Evolutionary conservation across 2,329 filamentous ascomycete species (phyloP), one percentile per base, ranked within the genome.

Genomic region (Domatiomyces globalis): DNA sequence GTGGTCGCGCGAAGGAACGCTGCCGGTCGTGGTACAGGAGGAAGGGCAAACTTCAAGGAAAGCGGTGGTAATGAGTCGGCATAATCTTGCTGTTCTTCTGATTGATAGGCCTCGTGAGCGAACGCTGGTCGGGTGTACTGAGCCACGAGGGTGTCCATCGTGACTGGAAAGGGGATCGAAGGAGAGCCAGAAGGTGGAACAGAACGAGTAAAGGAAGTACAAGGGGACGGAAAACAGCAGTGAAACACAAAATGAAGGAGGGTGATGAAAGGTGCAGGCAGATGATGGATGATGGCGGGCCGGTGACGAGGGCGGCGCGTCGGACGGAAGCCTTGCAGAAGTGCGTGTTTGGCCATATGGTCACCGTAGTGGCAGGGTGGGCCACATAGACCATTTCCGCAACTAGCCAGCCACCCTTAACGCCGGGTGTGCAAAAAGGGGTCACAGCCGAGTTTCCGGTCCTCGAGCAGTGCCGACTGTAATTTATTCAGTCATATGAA

Each of bases 1-100:
- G 92, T 96, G 70, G 87, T 87, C 62, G 92, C 87, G 67, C 92
- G 89, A 65, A 98, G 87, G 85, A 92, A 98, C 64, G 87, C 81
- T 58, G 88, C 85, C 61, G 87, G 85, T 86, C 95, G 66, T 48
- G 55, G 48, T 69, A 96, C 80, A 49, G 92, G 90, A 52, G 92
- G 92, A 71, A 98, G 84, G 63, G 87, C 86, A 72, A 98, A 98
- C 72, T 89, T 94, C 67, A 95, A 80, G 50, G 87, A 90, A 62
- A 95, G 77, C 62, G 82, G 81, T 64, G 87, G 84, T 59, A 80
- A 74, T 62, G 79, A 76, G 65, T 87, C 81, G 64, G 74, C 73
- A 48, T 53, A 53, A 64, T 89, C 83, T 67, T 86, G 77, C 65
- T 87, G 78, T 61, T 87, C 81, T 65, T 88, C 78, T 62, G 84